phyloP scores from a whole-genome alignment of 2,329 filamentous ascomycete genomes.

The Nemania diffusa region DNA sequence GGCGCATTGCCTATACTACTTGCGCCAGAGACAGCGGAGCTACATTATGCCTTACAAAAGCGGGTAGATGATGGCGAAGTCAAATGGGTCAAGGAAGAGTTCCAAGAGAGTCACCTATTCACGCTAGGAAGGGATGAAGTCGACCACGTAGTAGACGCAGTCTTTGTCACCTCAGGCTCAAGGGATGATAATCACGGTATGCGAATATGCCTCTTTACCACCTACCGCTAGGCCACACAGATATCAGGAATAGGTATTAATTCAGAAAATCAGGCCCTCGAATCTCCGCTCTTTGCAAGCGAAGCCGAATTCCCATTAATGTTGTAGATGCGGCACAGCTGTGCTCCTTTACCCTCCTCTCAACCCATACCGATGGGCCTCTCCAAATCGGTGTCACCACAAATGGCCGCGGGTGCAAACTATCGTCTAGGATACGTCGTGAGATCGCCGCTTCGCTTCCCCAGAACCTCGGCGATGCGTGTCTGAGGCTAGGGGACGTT shows the following conservation, averaged over 20 bases:
- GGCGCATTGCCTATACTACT: conserved; percentile 85
- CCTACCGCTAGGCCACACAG: not conserved
- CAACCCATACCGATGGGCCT: conserved; percentile 88
- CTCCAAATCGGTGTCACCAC: conserved; percentile 96
- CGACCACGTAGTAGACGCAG: conserved; percentile 82
- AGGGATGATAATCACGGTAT: conserved; percentile 54
- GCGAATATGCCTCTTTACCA: conserved; percentile 15
- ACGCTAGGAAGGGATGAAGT: conserved; percentile 84
- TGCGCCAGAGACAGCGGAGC: conserved; percentile 70
- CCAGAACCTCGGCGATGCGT: conserved; percentile 77
- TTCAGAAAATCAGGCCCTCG: conserved; percentile 60
- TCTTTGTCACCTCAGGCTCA: conserved; percentile 80
- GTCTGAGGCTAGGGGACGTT: conserved; percentile 79
- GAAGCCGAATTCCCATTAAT: conserved; percentile 89
- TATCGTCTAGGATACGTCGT: conserved; percentile 86
- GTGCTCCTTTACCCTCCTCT: conserved; percentile 89
- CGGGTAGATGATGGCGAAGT: conserved; percentile 74
- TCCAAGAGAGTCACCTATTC: conserved; percentile 77
- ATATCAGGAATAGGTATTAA: conserved; percentile 7
- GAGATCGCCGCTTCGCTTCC: conserved; percentile 88
- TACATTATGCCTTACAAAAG: conserved; percentile 68
- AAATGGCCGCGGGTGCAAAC: conserved; percentile 92
- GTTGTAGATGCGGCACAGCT: conserved; percentile 87
- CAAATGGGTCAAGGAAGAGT: conserved; percentile 72
- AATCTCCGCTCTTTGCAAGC: conserved; percentile 79